Base-by-base conservation (phyloP, 345 rosid species). In the Bruguiera gymnorhiza region DNA sequence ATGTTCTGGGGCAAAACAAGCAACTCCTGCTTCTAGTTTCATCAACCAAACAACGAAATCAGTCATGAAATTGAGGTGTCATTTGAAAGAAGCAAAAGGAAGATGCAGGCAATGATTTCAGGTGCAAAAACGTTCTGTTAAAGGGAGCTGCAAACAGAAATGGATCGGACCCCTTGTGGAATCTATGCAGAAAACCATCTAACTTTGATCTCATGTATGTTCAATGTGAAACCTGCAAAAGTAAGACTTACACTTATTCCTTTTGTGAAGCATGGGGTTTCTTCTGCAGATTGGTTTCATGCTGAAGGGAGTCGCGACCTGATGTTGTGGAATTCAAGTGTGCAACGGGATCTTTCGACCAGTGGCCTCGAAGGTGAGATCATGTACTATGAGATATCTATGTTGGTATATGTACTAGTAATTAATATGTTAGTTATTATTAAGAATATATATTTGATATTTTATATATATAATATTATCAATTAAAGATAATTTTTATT, bases 251-350 rank as follows among this genome's bases (percentile, higher is more conserved):
- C 13, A 16, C 23, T 66, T 26, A 63, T 34, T 6, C 11, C 11
- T n/a, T 60, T 16, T 60, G 36, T 78, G 59, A 64, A 59, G 59
- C 46, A 48, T 67, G 48, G 31, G 50, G 67, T 0, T 79, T 60
- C 56, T 48, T 61, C 46, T 73, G 76, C 93, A 92, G 98, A 71
- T 80, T 96, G 99, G 97, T 92, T 77, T 67, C 99, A 90, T 78
- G 85, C 88, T 65, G 98, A 87, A 61, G 96, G 21, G 91, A 87
- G 81, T 84, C 91, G 0, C 85, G 75, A 73, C 76, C 90, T 68
- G 89, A 89, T 56, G 83, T 92, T 66, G 75, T 85, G 46, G 97
- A 98, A 60, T 96, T 92, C 81, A 92, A 96, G 82, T 96, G 98
- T 74, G 23, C 92, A 83, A 29, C 82, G 88, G 87, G 83, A 85